Conservation (phyloP, 495 filamentous ascomycete species). For the Xeromyces bisporus region DNA sequence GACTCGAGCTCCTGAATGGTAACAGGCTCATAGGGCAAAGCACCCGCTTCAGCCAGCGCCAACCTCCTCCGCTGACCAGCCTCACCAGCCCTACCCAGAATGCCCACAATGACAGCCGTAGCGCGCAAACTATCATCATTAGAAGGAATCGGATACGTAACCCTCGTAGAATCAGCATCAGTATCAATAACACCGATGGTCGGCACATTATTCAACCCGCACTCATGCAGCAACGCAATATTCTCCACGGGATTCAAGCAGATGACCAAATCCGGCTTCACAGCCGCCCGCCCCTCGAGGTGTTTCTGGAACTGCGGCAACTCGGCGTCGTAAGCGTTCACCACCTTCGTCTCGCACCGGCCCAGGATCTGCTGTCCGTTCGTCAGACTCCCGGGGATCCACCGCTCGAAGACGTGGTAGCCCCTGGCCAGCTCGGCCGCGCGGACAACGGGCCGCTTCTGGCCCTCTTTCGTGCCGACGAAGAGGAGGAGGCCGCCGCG, state of each 20-base stretch:
- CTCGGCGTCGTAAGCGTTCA: slow-evolving; percentile 52
- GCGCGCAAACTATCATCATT: slow-evolving; percentile 91
- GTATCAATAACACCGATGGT: slow-evolving; percentile 94
- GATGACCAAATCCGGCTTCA: slow-evolving; percentile 83
- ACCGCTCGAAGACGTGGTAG: slow-evolving; percentile 85
- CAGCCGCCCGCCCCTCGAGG: slow-evolving; percentile 38
- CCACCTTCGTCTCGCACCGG: slow-evolving; percentile 44
- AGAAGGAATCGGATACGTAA: slow-evolving; percentile 91
- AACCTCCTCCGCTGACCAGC: slow-evolving; percentile 51
- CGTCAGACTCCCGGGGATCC: slow-evolving; percentile 83
- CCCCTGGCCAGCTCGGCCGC: slow-evolving; percentile 62
- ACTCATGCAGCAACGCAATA: slow-evolving; percentile 76
- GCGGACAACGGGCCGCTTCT: slow-evolving; percentile 58
- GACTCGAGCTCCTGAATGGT: slow-evolving; percentile 9
- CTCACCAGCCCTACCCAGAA: slow-evolving; percentile 71
- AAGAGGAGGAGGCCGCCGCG: slow-evolving; percentile 78
- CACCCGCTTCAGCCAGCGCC: slow-evolving; percentile 40
- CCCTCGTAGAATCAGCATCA: slow-evolving; percentile 77
- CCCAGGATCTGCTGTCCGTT: slow-evolving; percentile 79
- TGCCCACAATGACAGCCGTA: slow-evolving; percentile 63
- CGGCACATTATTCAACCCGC: slow-evolving; percentile 69
- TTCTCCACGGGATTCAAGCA: slow-evolving; percentile 90
- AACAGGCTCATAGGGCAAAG: slow-evolving; percentile 39
- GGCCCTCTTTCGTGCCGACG: slow-evolving; percentile 68
- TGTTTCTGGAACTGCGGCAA: slow-evolving; percentile 47